phyloP scores from a whole-genome alignment of 2,329 filamentous ascomycete species.

The Penicillium digitatum region DNA sequence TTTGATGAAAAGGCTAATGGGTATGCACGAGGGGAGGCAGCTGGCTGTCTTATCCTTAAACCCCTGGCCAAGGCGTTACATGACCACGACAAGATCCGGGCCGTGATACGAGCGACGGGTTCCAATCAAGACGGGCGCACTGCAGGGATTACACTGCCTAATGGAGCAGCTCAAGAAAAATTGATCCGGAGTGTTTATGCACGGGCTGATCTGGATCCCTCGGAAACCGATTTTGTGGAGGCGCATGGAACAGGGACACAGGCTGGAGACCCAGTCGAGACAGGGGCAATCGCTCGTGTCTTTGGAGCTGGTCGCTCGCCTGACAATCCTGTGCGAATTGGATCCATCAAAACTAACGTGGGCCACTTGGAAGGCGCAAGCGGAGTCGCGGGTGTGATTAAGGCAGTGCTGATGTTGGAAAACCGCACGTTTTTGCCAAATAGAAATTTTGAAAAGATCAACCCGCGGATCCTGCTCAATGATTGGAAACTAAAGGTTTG shows the following conservation, averaged over 20 bases:
- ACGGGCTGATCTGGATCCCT: slow-evolving; percentile 20
- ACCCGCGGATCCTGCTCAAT: slow-evolving; percentile 34
- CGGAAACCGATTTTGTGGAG: slow-evolving; percentile 24
- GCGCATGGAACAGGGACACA: slow-evolving; percentile 32
- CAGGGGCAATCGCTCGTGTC: slow-evolving; percentile 20
- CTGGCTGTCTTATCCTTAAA: slow-evolving; percentile 43
- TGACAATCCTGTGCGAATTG: slow-evolving; percentile 19
- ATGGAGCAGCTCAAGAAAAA: slow-evolving; percentile 28
- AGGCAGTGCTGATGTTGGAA: slow-evolving; percentile 44
- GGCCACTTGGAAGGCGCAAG: slow-evolving; percentile 29
- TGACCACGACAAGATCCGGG: slow-evolving; percentile 43
- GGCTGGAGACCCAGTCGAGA: slow-evolving; percentile 31
- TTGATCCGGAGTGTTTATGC: slow-evolving; percentile 31
- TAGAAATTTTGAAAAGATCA: slow-evolving; percentile 40
- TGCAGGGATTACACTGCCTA: slow-evolving; percentile 45
- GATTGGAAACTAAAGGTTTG: slow-evolving; percentile 38
- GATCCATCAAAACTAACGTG: slow-evolving; percentile 24
- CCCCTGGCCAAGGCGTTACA: slow-evolving; percentile 40
- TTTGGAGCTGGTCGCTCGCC: slow-evolving; percentile 17
- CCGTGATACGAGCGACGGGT: slow-evolving; percentile 42
- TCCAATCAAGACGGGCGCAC: slow-evolving; percentile 47
- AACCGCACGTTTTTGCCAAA: slow-evolving; percentile 45
- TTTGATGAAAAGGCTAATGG: slow-evolving; percentile 44
- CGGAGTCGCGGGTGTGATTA: slow-evolving; percentile 36
- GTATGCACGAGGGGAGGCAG: slow-evolving; percentile 48